Evolutionary conservation across 345 rosid species (phyloP).

Genomic region (Melaleuca quinquenervia): DNA sequence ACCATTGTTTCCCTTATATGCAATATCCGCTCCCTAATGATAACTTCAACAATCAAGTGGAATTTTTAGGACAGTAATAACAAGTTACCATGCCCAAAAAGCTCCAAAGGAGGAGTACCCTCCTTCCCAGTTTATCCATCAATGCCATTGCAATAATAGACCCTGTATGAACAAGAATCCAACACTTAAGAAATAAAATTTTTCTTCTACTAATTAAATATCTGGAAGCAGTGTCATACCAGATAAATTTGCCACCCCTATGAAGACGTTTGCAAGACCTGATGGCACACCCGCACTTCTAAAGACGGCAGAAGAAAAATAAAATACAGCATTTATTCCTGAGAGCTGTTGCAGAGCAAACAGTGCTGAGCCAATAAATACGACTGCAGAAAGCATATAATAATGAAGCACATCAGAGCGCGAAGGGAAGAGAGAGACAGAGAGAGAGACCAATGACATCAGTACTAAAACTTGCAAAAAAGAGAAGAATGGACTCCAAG

Average conservation of each 20-base stretch:
- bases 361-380: constrained; percentile 99
- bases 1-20: background rate
- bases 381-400: constrained; percentile 93
- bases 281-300: constrained; percentile 92
- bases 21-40: background rate
- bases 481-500: background rate
- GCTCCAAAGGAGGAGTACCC: constrained; percentile 34
- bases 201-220: background rate
- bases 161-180: constrained; percentile 30
- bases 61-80: background rate
- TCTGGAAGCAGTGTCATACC: constrained; percentile 26
- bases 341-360: constrained; percentile 99
- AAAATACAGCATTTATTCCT: constrained; percentile 97
- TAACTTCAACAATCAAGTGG: background rate
- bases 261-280: constrained; percentile 53
- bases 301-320: constrained; percentile 97
- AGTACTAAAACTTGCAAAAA: background rate
- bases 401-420: constrained; percentile 45
- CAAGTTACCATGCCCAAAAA: constrained; percentile 32
- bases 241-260: constrained; percentile 70
- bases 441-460: background rate
- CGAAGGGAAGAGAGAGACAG: background rate
- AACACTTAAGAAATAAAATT: background rate
- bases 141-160: constrained; percentile 76
- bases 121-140: constrained; percentile 83